Percentiles rank a stretch among this genome's conserved stretches.
phyloP scores from a whole-genome alignment of 331 rosid genomes.

The Dryas integrifolia region DNA sequence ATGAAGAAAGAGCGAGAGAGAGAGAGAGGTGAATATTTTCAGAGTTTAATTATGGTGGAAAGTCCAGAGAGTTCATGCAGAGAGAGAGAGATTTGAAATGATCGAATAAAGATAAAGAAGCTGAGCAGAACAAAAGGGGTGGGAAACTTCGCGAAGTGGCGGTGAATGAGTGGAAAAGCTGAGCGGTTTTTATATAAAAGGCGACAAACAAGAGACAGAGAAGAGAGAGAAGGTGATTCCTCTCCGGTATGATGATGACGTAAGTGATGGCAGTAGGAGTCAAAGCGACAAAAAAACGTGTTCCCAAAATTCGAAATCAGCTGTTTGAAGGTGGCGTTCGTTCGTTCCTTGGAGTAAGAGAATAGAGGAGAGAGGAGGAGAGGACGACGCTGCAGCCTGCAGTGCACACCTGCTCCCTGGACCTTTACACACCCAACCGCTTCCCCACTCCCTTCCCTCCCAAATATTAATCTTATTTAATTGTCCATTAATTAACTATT shows the following conservation, averaged over 20 bases:
- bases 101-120: not conserved
- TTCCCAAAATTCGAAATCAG: not conserved
- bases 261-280: not conserved
- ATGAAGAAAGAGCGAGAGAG: not conserved
- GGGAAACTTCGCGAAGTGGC: constrained; percentile 16
- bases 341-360: no score
- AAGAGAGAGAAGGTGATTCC: not conserved
- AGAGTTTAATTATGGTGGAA: not conserved
- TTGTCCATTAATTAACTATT: no score
- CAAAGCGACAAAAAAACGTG: not conserved
- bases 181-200: not conserved
- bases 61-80: not conserved
- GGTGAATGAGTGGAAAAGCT: constrained; percentile 11
- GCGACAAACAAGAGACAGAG: no score
- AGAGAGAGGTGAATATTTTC: not conserved
- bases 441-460: no score
- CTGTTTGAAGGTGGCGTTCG: no score
- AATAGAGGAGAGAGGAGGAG: no score
- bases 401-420: no score
- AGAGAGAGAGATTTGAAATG: not conserved
- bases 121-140: not conserved
- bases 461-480: no score
- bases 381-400: no score
- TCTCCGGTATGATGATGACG: not conserved
- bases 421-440: no score